phyloP scores from a whole-genome alignment of 1,139 yeast species.

The Hemisphaericaspora xylofermentans region DNA sequence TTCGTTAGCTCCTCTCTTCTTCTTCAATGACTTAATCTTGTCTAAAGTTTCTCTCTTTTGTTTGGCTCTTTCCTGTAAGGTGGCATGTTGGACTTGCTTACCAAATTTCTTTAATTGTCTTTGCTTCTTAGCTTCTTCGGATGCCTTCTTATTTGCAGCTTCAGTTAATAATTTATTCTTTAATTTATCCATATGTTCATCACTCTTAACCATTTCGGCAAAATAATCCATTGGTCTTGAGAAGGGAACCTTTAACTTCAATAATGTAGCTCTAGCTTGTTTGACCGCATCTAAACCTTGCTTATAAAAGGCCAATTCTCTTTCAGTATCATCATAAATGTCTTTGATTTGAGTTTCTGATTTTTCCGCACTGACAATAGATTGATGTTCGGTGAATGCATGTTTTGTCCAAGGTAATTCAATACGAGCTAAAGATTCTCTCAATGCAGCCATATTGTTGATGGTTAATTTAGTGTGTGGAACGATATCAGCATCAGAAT shows the following conservation, averaged over 20 bases:
- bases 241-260: slow-evolving; percentile 76
- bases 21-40: slow-evolving; percentile 83
- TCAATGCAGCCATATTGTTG: slow-evolving; percentile 69
- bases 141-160: slow-evolving; percentile 88
- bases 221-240: slow-evolving; percentile 93
- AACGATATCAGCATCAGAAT: slow-evolving; percentile 83
- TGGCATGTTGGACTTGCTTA: slow-evolving; percentile 93
- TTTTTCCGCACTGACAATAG: slow-evolving; percentile 59
- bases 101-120: slow-evolving; percentile 95
- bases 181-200: slow-evolving; percentile 95
- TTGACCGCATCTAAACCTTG: slow-evolving; percentile 87
- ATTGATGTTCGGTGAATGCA: slow-evolving; percentile 81
- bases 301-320: slow-evolving; percentile 69
- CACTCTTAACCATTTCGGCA: slow-evolving; percentile 98
- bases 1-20: slow-evolving; percentile 79
- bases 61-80: slow-evolving; percentile 91
- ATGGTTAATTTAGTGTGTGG: slow-evolving; percentile 87
- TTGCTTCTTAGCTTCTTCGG: slow-evolving; percentile 92
- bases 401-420: slow-evolving; percentile 69
- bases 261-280: slow-evolving; percentile 65
- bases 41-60: slow-evolving; percentile 91
- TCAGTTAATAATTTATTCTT: slow-evolving; percentile 79
- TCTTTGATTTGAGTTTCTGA: slow-evolving; percentile 74
- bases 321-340: slow-evolving; percentile 91
- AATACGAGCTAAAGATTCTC: slow-evolving; percentile 65